A percentile compares a stretch with the other conserved stretches of the same genome.
Evolutionary conservation across 768 basidiomycete genomes (phyloP).

Genomic region (Serpula lacrymans): DNA sequence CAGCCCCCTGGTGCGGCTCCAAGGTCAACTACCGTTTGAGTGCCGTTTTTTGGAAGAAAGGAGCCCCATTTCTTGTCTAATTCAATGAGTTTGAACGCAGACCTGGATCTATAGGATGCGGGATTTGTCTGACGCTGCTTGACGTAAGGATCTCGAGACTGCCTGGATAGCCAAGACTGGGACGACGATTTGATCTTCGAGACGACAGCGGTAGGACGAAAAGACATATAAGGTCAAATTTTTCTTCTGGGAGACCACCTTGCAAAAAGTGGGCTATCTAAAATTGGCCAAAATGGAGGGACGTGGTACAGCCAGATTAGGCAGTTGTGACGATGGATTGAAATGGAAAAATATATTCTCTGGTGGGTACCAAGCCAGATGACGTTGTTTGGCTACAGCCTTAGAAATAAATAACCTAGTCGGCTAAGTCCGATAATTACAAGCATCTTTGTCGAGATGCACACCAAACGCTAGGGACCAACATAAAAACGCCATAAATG

Average conservation of each 20-base stretch:
- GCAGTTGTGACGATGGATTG: too few species aligned
- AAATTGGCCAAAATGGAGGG: too few species aligned
- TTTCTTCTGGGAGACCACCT: too few species aligned
- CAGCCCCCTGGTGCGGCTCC: slow-evolving; percentile 94
- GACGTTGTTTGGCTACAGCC: slow-evolving; percentile 23
- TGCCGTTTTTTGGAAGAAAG: slow-evolving; percentile 50
- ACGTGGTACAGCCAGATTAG: too few species aligned
- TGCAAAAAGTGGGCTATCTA: too few species aligned
- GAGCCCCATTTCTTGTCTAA: slow-evolving; percentile 55
- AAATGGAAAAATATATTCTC: too few species aligned
- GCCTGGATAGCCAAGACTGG: slow-evolving; percentile 64
- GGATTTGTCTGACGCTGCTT: slow-evolving; percentile 47
- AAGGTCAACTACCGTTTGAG: slow-evolving; percentile 73
- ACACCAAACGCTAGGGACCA: slow-evolving; percentile 10
- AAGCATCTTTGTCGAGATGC: neutral
- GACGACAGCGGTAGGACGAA: slow-evolving; percentile 31
- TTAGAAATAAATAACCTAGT: slow-evolving; percentile 16
- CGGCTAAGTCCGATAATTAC: slow-evolving; percentile 1
- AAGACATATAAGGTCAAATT: slow-evolving; percentile 26
- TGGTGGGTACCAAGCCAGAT: too few species aligned
- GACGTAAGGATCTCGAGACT: slow-evolving; percentile 69
- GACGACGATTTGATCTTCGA: slow-evolving; percentile 41
- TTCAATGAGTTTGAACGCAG: slow-evolving; percentile 90
- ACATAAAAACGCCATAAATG: slow-evolving; percentile 1
- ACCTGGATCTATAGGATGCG: slow-evolving; percentile 70